Base-by-base conservation (phyloP, 371 early-diverging fungal species). In the Saksenaea oblongispora region DNA sequence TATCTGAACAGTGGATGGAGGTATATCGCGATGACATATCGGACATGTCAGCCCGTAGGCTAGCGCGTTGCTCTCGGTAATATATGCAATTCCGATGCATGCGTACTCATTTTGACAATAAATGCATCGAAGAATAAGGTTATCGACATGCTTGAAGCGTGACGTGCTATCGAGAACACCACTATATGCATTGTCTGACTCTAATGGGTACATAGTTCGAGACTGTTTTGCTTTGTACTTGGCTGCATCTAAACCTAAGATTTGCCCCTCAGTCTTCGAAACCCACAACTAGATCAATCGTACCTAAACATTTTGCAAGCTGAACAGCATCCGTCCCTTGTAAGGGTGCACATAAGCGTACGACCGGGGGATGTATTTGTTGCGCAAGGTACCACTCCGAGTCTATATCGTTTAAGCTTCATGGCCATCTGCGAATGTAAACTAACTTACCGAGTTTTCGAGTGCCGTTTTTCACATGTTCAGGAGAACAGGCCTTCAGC, bases 351-450 rank as follows among this genome's bases (percentile, higher is more conserved):
- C 92, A 89, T 41, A 97, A 72, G 53, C 97, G 87, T 0, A 85
- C 76, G 28, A 98, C 72, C 2, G 98, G 95, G 7, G 99, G 97
- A 41, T 95, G 85, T 0, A 99, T 86, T 77, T 99, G 99, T 54
- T 91, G 90, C 57, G 82, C 76, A 26, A 99, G 71, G 68, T 99
- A 99, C 90, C 97, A 99, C 42, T 95, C 91, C 61, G 73, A 76
- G 73, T 98, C 96, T 72, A 88, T 41, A 35, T 13, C 18, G 22
- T 15, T 9, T 54, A 31, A 17, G 37, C 37, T 36, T 17, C 28
- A 58, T 13, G 22, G 9, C 26, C 28, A 24, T 14, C 0, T 28
- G 42, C 28, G 17, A 28, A 4, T 14, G 9, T 34, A 31, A 54
- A 54, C 5, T 36, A 54, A 10, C 44, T 53, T 66, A 63, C 71